Evolutionary conservation across 148 eudicot genomes (phyloP).

Genomic region (Fallopia convolvulus): DNA sequence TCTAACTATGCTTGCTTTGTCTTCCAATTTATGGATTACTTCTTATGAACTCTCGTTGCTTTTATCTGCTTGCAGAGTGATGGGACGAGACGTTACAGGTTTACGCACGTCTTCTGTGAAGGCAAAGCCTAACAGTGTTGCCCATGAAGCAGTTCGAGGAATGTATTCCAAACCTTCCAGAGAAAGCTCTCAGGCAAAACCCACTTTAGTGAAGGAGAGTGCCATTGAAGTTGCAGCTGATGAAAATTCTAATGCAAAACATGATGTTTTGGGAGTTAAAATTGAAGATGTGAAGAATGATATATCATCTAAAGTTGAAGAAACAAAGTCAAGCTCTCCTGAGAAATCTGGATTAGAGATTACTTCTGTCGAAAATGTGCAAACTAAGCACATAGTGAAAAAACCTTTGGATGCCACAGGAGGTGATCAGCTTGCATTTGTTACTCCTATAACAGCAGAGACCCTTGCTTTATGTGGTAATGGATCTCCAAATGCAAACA

Average conservation of each 20-base stretch:
- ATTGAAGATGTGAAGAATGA: constrained; percentile 24
- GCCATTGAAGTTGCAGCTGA: constrained; percentile 29
- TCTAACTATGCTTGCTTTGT: neutral
- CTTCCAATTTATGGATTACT: neutral
- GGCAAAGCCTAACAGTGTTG: constrained; percentile 38
- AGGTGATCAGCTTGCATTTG: constrained; percentile 39
- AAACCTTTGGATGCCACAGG: constrained; percentile 24
- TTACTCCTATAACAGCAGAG: constrained; percentile 31
- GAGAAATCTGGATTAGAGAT: constrained; percentile 32
- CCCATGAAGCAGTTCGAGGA: constrained; percentile 30
- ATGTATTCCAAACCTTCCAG: constrained; percentile 30
- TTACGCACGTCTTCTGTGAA: constrained; percentile 35
- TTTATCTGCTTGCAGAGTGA: constrained; percentile 39
- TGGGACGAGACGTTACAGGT: constrained; percentile 82
- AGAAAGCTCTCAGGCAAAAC: constrained; percentile 29
- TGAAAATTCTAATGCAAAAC: constrained; percentile 36
- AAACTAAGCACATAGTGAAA: constrained; percentile 21
- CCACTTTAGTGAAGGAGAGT: constrained; percentile 34
- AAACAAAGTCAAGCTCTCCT: constrained; percentile 44
- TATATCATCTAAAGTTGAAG: constrained; percentile 34
- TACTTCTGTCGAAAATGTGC: constrained; percentile 22
- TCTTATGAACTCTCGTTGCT: neutral
- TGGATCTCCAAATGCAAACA: constrained; percentile 27
- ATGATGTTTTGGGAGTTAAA: constrained; percentile 37
- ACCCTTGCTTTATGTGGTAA: constrained; percentile 21